Evolutionary conservation across 2,329 filamentous ascomycete genomes (phyloP).

Genomic region (Cytospora schulzeri): DNA sequence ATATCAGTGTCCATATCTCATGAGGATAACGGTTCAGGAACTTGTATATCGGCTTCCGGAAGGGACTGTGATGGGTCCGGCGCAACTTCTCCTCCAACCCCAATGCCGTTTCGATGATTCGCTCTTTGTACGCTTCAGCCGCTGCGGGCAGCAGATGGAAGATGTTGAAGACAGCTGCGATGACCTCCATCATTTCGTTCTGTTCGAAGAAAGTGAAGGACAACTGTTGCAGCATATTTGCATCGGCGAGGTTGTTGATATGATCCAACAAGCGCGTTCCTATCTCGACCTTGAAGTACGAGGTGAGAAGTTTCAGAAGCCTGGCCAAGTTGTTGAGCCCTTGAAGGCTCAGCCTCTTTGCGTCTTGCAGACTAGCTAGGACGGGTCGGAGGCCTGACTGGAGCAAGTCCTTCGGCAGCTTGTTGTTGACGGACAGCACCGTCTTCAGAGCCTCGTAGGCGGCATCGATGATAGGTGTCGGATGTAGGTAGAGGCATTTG

Average conservation of each 20-base stretch:
- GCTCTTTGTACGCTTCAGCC: conserved; percentile 87
- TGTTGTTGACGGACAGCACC: conserved; percentile 84
- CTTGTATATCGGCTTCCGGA: conserved; percentile 85
- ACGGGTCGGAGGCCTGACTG: conserved; percentile 94
- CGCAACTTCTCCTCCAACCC: conserved; percentile 83
- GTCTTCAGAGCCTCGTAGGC: conserved; percentile 88
- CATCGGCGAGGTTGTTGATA: conserved; percentile 85
- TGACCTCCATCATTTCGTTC: conserved; percentile 88
- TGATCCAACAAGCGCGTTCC: conserved; percentile 91
- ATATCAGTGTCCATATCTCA: conserved; percentile 81
- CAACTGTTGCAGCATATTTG: conserved; percentile 77
- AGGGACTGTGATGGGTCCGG: conserved; percentile 87
- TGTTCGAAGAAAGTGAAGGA: conserved; percentile 96
- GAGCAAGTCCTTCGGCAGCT: conserved; percentile 90
- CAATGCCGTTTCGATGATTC: conserved; percentile 86
- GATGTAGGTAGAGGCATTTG: conserved; percentile 93
- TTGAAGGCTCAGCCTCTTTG: conserved; percentile 83
- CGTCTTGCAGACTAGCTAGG: conserved; percentile 93
- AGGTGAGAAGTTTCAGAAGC: conserved; percentile 86
- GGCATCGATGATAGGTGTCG: conserved; percentile 87
- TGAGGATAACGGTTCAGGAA: conserved; percentile 92
- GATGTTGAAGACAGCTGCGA: conserved; percentile 92
- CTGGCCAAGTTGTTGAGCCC: conserved; percentile 90
- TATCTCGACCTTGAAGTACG: conserved; percentile 99
- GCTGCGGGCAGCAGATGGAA: conserved; percentile 93